Conservation (phyloP, 2,329 filamentous ascomycete species). For the Neonectria neomacrospora region DNA sequence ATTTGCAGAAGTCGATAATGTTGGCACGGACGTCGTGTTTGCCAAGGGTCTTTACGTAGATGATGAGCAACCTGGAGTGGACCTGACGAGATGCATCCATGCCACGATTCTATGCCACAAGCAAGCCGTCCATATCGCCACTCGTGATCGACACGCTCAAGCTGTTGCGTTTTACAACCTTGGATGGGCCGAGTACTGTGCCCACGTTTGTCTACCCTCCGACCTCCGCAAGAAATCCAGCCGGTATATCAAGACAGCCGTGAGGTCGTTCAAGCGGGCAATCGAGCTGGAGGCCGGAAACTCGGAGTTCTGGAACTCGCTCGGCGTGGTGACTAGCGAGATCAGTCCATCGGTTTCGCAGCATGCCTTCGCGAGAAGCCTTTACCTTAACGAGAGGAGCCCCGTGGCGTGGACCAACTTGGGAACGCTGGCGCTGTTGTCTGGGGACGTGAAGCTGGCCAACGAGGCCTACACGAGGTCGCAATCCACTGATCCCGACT, state of each 20-base stretch:
- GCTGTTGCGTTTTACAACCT: constrained; percentile 98
- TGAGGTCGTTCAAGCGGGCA: constrained; percentile 92
- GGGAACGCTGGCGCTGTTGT: constrained; percentile 84
- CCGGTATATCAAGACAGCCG: constrained; percentile 80
- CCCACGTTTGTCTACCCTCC: constrained; percentile 73
- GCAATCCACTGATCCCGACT: constrained; percentile 94
- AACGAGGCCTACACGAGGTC: constrained; percentile 90
- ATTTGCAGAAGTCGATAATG: constrained; percentile 76
- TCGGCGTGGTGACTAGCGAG: constrained; percentile 89
- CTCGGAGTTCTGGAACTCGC: constrained; percentile 95
- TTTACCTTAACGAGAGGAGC: constrained; percentile 92
- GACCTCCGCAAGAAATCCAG: constrained; percentile 67
- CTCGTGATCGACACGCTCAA: constrained; percentile 84
- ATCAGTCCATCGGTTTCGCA: constrained; percentile 90
- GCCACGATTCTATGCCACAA: constrained; percentile 88
- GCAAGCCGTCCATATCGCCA: constrained; percentile 78
- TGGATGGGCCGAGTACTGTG: constrained; percentile 90
- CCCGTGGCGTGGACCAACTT: constrained; percentile 91
- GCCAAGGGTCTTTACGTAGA: constrained; percentile 58
- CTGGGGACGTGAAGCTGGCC: constrained; percentile 86
- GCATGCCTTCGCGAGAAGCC: constrained; percentile 89
- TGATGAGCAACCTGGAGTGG: constrained; percentile 59
- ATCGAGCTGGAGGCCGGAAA: constrained; percentile 97
- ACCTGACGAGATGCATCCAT: constrained; percentile 70
- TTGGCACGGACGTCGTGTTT: constrained; percentile 58